Base-by-base conservation (phyloP, 2,329 filamentous ascomycete genomes). In the Trichoderma atroviride region DNA sequence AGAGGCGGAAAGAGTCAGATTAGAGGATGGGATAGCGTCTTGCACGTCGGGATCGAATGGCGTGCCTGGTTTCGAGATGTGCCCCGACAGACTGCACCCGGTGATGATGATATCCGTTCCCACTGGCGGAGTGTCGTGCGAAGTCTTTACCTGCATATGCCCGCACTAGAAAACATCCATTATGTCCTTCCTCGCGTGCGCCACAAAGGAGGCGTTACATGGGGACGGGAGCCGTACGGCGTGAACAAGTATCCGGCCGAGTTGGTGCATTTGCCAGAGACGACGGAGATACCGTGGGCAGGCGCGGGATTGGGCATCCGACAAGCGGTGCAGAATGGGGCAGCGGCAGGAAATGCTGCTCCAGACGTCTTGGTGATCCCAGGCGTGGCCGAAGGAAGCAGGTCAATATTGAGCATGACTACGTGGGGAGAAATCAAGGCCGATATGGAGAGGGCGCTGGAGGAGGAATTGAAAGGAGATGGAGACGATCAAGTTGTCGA, bases 41-140 rank as follows among this genome's bases (percentile, higher is more conserved):
- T 73, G 24, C 70, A 79, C n/a, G 71, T 76, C 1, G 76, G 75
- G 0, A 37, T 78, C 4, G 74, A 78, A 40, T 78, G 76, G 77
- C 74, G 77, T 5, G 72, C 75, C 27, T 74, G 77, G 68, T 75
- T 75, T 56, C 69, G 68, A 16, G 74, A 78, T 50, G 74, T 75
- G 0, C 74, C 76, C 0, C 43, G 64, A 27, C 75, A 71, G 9
- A 68, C 58, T 19, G 52, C 72, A 24, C 58, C 52, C 2, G 73
- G 73, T 24, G 64, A 67, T 37, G 71, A 75, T 50, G 72, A 72
- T 9, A 74, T 74, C 57, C 65, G 69, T 2, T 65, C 13, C 2
- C 73, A 72, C 37, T 78, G 75, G 76, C 70, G 63, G 29, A 62
- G 65, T 0, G 72, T 71, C 0, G 72, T 76, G 29, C 70, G 70